phyloP scores from a whole-genome alignment of 176 grass and related monocot species.

The Alloteropsis semialata region DNA sequence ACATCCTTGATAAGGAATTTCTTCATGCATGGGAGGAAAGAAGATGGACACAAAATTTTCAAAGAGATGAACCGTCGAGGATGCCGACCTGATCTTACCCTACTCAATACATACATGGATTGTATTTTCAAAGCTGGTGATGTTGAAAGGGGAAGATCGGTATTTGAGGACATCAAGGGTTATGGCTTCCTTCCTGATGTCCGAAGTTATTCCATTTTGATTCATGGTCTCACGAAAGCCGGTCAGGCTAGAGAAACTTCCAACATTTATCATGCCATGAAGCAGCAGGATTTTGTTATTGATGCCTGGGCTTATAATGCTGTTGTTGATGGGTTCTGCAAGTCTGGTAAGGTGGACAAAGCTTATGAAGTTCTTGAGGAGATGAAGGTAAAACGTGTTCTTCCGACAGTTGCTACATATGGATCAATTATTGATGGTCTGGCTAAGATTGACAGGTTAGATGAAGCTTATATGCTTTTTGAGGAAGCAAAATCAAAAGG shows the following conservation, averaged over 20 bases:
- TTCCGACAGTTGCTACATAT: slow-evolving; percentile 82
- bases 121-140: slow-evolving; percentile 86
- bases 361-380: slow-evolving; percentile 92
- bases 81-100: slow-evolving; percentile 77
- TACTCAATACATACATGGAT: slow-evolving; percentile 97
- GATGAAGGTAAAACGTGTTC: slow-evolving; percentile 67
- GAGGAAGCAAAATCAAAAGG: slow-evolving; percentile 94
- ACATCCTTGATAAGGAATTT: slow-evolving; percentile 86
- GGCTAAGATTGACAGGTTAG: slow-evolving; percentile 91
- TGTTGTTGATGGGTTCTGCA: slow-evolving; percentile 93
- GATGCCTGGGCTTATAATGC: slow-evolving; percentile 78
- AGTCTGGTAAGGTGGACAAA: slow-evolving; percentile 86
- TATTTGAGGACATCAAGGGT: slow-evolving; percentile 80
- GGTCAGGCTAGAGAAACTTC: slow-evolving; percentile 91
- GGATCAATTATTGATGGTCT: slow-evolving; percentile 89
- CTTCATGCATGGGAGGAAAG: slow-evolving; percentile 90
- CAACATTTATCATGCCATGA: slow-evolving; percentile 90
- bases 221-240: slow-evolving; percentile 90
- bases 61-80: slow-evolving; percentile 77
- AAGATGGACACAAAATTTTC: slow-evolving; percentile 97
- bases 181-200: slow-evolving; percentile 68
- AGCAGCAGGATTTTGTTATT: slow-evolving; percentile 76
- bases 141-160: slow-evolving; percentile 60
- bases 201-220: slow-evolving; percentile 87
- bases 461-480: slow-evolving; percentile 97